A percentile compares a stretch with the other conserved stretches of the same genome.
These are phyloP conservation scores for Hansenula sp. DNA, from an alignment of 1,139 yeast genomes.

Conservation along the genomic window DNA sequence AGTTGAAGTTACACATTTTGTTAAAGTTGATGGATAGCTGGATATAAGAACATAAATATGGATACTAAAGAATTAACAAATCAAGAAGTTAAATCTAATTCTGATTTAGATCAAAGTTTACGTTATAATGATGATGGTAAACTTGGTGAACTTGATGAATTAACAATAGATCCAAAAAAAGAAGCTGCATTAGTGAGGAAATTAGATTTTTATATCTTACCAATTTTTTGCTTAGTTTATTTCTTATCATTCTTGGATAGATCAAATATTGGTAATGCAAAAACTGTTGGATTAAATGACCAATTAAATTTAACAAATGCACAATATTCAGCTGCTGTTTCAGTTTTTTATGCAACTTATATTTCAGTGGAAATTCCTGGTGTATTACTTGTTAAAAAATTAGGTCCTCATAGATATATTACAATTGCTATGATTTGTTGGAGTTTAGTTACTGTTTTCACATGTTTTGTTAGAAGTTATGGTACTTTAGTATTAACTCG, in stretches of 20 bases:
- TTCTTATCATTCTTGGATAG: conserved; percentile 42
- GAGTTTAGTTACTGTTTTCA: conserved; percentile 41
- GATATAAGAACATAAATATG: too few relatives aligned
- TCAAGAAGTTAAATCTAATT: not conserved
- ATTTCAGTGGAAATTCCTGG: conserved; percentile 10
- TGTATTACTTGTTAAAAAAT: conserved; percentile 24
- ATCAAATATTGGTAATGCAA: conserved; percentile 42
- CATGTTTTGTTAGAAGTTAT: conserved; percentile 32
- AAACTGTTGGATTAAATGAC: conserved; percentile 39
- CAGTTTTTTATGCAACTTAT: conserved; percentile 42
- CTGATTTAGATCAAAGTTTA: not conserved
- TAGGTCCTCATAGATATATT: conserved; percentile 37
- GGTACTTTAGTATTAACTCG: conserved; percentile 30
- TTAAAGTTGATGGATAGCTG: too few relatives aligned
- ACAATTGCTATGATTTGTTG: conserved; percentile 34
- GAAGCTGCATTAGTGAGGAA: conserved; percentile 33
- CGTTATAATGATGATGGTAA: not conserved
- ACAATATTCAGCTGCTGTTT: conserved; percentile 39
- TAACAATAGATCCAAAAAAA: conserved; percentile 14
- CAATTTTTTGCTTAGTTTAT: conserved; percentile 39
- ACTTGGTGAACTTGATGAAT: conserved; percentile 3
- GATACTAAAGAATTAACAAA: too few relatives aligned
- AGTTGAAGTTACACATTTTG: too few relatives aligned
- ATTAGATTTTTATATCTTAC: conserved; percentile 38
- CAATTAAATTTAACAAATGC: conserved; percentile 35